Percentiles rank a stretch among this genome's conserved stretches.
phyloP scores from a whole-genome alignment of 345 rosid genomes.

The Angophora floribunda region DNA sequence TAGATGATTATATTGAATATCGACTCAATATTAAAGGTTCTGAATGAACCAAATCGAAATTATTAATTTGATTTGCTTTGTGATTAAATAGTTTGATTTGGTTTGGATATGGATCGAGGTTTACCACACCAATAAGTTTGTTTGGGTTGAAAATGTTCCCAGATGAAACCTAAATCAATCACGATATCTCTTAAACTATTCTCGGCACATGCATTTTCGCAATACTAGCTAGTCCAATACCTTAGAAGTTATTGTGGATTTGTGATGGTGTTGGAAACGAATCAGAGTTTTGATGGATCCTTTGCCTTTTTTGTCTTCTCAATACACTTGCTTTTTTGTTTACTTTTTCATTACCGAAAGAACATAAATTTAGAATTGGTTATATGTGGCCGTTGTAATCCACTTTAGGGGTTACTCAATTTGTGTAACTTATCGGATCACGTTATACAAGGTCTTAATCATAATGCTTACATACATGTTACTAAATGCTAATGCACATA shows the following conservation, averaged over 20 bases:
- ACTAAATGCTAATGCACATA: not conserved
- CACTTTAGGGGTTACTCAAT: not conserved
- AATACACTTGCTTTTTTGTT: not conserved
- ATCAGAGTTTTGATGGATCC: too few species aligned
- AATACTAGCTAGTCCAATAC: not conserved
- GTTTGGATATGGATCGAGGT: not conserved
- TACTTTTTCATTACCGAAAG: not conserved
- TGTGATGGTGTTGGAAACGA: not conserved
- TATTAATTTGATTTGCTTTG: not conserved
- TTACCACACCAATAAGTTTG: not conserved
- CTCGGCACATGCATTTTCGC: accelerated
- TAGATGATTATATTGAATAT: not conserved
- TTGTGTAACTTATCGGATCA: accelerated
- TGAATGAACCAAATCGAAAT: not conserved
- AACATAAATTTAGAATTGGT: not conserved
- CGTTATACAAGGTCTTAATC: not conserved
- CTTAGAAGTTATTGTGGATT: not conserved
- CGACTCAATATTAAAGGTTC: accelerated
- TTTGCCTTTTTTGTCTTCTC: not conserved
- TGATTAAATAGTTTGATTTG: not conserved
- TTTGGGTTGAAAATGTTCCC: not conserved
- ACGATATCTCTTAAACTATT: accelerated
- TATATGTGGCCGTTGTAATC: not conserved
- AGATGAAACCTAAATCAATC: not conserved
- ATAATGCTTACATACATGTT: not conserved